Evolutionary conservation across 495 filamentous ascomycete genomes (phyloP).

Genomic region (Penicillium flavigenum): DNA sequence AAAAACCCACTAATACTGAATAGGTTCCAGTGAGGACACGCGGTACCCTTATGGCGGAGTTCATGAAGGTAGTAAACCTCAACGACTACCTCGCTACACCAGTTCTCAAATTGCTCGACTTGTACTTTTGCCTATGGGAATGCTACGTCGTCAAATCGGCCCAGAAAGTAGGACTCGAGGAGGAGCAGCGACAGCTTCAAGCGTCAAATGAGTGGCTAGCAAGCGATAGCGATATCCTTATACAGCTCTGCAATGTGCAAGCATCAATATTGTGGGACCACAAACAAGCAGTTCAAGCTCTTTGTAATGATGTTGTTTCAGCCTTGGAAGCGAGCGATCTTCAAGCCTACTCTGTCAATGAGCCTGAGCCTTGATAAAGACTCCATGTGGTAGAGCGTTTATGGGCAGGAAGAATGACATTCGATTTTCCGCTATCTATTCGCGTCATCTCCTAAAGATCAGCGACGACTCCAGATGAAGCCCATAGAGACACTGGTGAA

Average conservation of each 20-base stretch:
- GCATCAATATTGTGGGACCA: not conserved
- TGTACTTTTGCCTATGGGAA: not conserved
- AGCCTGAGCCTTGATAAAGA: not conserved
- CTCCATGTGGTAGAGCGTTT: not conserved
- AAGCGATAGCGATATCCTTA: constrained; percentile 4
- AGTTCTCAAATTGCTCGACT: not conserved
- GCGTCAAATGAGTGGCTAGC: too few relatives aligned
- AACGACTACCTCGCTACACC: not conserved
- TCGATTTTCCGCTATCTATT: too few relatives aligned
- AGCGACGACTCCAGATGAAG: too few relatives aligned
- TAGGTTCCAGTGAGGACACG: not conserved
- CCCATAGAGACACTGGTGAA: too few relatives aligned
- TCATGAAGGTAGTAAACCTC: not conserved
- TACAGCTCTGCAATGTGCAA: constrained; percentile 2
- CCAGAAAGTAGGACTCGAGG: too few relatives aligned
- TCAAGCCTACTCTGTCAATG: not conserved
- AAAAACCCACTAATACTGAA: too few relatives aligned
- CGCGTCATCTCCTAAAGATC: too few relatives aligned
- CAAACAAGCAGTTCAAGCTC: not conserved
- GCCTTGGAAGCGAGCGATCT: constrained; percentile 6
- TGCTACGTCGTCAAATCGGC: not conserved
- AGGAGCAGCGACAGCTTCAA: too few relatives aligned
- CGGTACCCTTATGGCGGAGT: not conserved
- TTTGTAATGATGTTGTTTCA: constrained; percentile 2
- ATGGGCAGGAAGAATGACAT: not conserved